Evolutionary conservation across 2,329 filamentous ascomycete genomes (phyloP).

Genomic region (Cytospora paraplurivora): DNA sequence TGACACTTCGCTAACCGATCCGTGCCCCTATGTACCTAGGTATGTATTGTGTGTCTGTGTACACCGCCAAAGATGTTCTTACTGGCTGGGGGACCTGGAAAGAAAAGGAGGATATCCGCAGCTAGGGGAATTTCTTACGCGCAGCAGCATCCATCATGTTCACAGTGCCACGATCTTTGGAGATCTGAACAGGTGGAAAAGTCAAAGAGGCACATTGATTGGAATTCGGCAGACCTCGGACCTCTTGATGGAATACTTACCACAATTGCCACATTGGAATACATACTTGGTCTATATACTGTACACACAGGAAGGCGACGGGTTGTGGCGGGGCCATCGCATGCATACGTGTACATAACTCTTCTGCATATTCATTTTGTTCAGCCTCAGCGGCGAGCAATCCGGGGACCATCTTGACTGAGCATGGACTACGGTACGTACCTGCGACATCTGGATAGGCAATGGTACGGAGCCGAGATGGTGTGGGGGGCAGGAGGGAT

Average conservation of each 20-base stretch:
- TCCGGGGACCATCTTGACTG: background rate
- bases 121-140: background rate
- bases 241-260: no score
- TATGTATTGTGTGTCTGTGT: background rate
- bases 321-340: background rate
- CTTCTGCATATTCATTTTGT: background rate
- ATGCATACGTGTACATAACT: background rate
- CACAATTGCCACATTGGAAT: background rate
- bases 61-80: background rate
- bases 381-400: conserved; percentile 17
- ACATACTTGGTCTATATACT: background rate
- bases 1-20: background rate
- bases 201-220: background rate
- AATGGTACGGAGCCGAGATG: background rate
- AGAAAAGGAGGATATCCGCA: no score
- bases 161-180: background rate
- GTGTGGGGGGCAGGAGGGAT: background rate
- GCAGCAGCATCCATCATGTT: background rate
- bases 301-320: background rate
- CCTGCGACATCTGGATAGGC: no score
- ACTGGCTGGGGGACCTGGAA: no score
- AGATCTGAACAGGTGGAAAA: background rate
- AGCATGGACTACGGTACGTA: background rate
- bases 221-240: background rate
- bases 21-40: background rate